phyloP scores from a whole-genome alignment of 2,329 filamentous ascomycete species.

The Sporothrix variecibatus region DNA sequence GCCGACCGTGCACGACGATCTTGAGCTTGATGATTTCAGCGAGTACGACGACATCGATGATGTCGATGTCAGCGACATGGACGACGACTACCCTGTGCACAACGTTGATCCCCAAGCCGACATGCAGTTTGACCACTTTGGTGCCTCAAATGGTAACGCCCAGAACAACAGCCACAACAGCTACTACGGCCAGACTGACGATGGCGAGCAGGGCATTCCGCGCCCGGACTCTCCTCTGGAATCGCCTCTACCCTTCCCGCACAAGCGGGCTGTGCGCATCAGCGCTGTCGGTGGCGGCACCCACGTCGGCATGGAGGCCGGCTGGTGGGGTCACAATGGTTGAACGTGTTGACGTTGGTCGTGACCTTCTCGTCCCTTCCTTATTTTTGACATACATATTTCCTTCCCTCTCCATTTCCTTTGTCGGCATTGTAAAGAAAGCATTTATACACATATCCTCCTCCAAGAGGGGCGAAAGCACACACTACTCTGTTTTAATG shows the following conservation, averaged over 20 bases:
- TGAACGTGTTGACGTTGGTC: conserved; percentile 19
- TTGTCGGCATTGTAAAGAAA: conserved; percentile 7
- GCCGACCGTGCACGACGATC: conserved; percentile 16
- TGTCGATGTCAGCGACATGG: not conserved
- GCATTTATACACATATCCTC: conserved; percentile 4
- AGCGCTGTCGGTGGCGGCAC: conserved; percentile 40
- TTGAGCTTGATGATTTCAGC: not conserved
- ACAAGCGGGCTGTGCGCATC: conserved; percentile 41
- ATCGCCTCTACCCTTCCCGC: conserved; percentile 32
- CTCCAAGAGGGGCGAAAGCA: conserved; percentile 5
- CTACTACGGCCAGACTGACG: conserved; percentile 13
- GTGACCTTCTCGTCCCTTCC: not conserved
- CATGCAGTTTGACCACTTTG: not conserved
- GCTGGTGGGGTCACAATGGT: conserved; percentile 37
- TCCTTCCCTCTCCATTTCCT: conserved; percentile 1
- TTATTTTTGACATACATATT: not conserved
- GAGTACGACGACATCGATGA: not conserved
- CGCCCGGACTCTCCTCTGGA: conserved; percentile 40
- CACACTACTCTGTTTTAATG: conserved; percentile 4
- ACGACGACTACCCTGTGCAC: conserved; percentile 8
- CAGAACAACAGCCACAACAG: not conserved
- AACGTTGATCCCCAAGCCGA: conserved; percentile 6
- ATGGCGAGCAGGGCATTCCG: conserved; percentile 32
- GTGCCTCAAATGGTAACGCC: not conserved
- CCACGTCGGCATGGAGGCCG: conserved; percentile 32